Evolutionary conservation across 305 asterid genomes (phyloP).

Genomic region (Plantago coronopus): DNA sequence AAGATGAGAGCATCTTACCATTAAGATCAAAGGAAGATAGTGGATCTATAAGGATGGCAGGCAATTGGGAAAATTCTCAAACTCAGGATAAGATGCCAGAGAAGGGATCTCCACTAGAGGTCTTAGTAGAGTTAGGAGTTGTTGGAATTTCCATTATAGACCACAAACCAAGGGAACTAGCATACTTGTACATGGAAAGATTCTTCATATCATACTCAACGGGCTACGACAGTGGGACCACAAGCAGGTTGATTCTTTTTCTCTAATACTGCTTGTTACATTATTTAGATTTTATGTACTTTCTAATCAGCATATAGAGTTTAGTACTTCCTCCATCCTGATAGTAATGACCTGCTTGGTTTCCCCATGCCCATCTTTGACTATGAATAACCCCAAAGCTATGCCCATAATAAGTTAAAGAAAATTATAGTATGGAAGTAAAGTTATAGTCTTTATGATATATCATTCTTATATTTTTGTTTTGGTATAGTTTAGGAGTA

Average conservation of each 20-base stretch:
- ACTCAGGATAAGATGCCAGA: conserved; percentile 54
- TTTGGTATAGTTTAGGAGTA: too few relatives aligned
- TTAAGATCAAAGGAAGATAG: conserved; percentile 42
- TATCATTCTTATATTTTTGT: too few relatives aligned
- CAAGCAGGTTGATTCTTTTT: conserved; percentile 60
- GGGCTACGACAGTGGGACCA: conserved; percentile 91
- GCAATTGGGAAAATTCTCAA: conserved; percentile 48
- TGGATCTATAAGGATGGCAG: conserved; percentile 36
- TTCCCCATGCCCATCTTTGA: too few relatives aligned
- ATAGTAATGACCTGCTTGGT: too few relatives aligned
- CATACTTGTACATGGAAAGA: conserved; percentile 87
- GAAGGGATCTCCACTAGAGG: conserved; percentile 74
- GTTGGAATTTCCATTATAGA: conserved; percentile 85
- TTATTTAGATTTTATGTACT: conserved; percentile 12
- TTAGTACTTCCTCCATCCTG: too few relatives aligned
- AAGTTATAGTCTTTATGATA: too few relatives aligned
- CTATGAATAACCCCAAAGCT: too few relatives aligned
- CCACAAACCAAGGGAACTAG: conserved; percentile 86
- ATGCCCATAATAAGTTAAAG: too few relatives aligned
- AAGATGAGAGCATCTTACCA: conserved; percentile 35
- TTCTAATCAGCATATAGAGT: conserved; percentile 1
- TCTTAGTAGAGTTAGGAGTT: conserved; percentile 83
- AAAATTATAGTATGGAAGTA: too few relatives aligned
- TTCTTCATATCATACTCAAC: conserved; percentile 75
- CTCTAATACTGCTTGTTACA: background rate